Percentiles rank a stretch among this genome's conserved stretches.
These are phyloP conservation scores for Buddleja alternifolia DNA, from an alignment of 257 asterid genomes.

Conservation along the genomic window DNA sequence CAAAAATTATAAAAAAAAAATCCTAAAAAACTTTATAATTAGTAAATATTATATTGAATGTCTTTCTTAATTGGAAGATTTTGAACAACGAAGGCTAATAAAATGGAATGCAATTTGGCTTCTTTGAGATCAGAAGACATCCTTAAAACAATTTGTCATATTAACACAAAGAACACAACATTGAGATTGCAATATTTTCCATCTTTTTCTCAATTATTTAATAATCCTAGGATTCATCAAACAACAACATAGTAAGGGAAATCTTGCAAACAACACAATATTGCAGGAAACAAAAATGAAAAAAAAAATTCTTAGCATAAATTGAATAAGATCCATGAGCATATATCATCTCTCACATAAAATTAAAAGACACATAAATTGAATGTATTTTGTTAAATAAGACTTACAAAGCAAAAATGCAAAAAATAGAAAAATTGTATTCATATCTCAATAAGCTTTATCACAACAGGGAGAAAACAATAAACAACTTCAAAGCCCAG, in stretches of 20 bases:
- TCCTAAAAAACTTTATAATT: too few species aligned
- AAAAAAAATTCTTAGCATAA: too few species aligned
- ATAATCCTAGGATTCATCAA: constrained; percentile 1
- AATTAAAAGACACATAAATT: too few species aligned
- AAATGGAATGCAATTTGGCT: too few species aligned
- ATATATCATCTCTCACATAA: too few species aligned
- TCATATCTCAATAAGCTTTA: constrained; percentile 31
- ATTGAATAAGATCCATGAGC: too few species aligned
- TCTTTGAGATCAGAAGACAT: constrained; percentile 92
- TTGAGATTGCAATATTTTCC: background rate
- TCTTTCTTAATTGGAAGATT: too few species aligned
- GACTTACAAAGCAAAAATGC: background rate
- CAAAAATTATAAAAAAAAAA: too few species aligned
- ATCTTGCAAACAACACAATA: constrained; percentile 3
- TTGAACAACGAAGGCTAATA: too few species aligned
- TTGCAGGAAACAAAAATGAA: too few species aligned
- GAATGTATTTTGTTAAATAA: too few species aligned
- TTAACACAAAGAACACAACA: constrained; percentile 21
- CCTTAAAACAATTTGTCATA: constrained; percentile 42
- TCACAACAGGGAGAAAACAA: constrained; percentile 33
- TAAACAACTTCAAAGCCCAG: constrained; percentile 50
- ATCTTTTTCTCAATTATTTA: background rate
- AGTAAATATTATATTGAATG: too few species aligned
- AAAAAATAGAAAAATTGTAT: constrained; percentile 10
- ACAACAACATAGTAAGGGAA: background rate